A percentile compares a stretch with the other conserved stretches of the same genome.
These are phyloP conservation scores for Cadophora malorum DNA, from an alignment of 2,329 filamentous ascomycete genomes.

Conservation along the genomic window DNA sequence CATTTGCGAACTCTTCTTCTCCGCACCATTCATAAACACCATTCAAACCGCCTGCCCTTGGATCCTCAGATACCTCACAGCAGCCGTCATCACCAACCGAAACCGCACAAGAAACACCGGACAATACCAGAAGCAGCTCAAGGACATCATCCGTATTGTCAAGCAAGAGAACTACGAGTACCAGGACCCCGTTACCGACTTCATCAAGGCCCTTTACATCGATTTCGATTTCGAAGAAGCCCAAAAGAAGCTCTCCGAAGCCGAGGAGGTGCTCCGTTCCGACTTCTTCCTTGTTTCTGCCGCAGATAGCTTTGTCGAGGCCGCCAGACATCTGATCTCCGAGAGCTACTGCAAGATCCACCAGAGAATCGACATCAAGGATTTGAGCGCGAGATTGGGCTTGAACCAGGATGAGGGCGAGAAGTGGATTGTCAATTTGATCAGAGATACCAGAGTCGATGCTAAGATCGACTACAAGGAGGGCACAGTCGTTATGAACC, in stretches of 20 bases:
- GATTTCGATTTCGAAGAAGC: slow-evolving; percentile 98
- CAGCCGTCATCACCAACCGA: slow-evolving; percentile 93
- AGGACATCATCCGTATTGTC: slow-evolving; percentile 94
- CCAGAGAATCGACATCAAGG: slow-evolving; percentile 97
- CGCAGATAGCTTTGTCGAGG: slow-evolving; percentile 89
- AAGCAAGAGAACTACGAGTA: slow-evolving; percentile 99
- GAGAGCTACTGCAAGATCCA: slow-evolving; percentile 99
- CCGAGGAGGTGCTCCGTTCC: slow-evolving; percentile 87
- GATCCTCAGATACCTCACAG: slow-evolving; percentile 92
- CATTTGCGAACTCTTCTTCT: slow-evolving; percentile 96
- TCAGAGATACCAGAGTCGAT: slow-evolving; percentile 95
- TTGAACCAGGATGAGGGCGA: slow-evolving; percentile 94
- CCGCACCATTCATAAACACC: slow-evolving; percentile 97
- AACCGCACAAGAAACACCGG: slow-evolving; percentile 80
- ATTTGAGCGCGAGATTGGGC: slow-evolving; percentile 89
- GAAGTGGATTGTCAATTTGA: slow-evolving; percentile 99
- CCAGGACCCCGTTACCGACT: slow-evolving; percentile 92
- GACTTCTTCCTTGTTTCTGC: slow-evolving; percentile 95
- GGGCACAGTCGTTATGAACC: slow-evolving; percentile 99
- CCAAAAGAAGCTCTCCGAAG: slow-evolving; percentile 82
- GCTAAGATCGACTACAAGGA: slow-evolving; percentile 99
- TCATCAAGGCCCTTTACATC: slow-evolving; percentile 94
- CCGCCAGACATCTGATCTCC: slow-evolving; percentile 93
- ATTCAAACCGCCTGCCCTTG: slow-evolving; percentile 98
- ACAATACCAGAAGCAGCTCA: slow-evolving; percentile 96